A percentile compares a stretch with the other conserved stretches of the same genome.
These are phyloP conservation scores for Paecilomyces sp. DNA, from an alignment of 2,329 filamentous ascomycete species.

Conservation along the genomic window DNA sequence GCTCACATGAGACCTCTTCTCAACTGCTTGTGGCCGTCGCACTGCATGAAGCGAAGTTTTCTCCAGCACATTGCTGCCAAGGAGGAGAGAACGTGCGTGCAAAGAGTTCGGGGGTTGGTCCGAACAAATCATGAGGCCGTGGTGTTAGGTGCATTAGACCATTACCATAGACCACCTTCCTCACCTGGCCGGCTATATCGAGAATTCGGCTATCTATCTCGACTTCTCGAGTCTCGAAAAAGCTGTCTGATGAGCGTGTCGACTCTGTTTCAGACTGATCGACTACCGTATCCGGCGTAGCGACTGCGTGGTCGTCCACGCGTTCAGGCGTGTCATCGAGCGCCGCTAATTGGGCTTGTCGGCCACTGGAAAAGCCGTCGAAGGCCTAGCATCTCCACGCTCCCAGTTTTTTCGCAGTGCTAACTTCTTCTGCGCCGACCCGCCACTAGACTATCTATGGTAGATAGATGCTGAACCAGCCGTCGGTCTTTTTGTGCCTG, in stretches of 20 bases:
- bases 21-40: neutral
- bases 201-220: too few species aligned
- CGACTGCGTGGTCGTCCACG: neutral
- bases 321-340: neutral
- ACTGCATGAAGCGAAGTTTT: neutral
- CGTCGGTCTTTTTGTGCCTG: neutral
- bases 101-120: neutral
- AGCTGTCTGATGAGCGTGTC: neutral
- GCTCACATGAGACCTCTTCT: neutral
- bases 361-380: neutral
- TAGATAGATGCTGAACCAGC: neutral
- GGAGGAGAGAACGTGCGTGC: neutral
- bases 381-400: neutral
- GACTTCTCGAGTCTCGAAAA: neutral
- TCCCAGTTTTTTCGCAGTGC: neutral
- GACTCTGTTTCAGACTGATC: neutral
- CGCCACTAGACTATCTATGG: neutral
- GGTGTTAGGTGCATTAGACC: neutral
- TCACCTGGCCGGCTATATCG: neutral
- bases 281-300: neutral
- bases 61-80: neutral
- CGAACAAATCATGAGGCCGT: neutral
- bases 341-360: neutral
- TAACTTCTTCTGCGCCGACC: neutral
- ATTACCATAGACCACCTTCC: neutral